Conservation (phyloP, 441 rosid species). For the Gossypium lobatum region DNA sequence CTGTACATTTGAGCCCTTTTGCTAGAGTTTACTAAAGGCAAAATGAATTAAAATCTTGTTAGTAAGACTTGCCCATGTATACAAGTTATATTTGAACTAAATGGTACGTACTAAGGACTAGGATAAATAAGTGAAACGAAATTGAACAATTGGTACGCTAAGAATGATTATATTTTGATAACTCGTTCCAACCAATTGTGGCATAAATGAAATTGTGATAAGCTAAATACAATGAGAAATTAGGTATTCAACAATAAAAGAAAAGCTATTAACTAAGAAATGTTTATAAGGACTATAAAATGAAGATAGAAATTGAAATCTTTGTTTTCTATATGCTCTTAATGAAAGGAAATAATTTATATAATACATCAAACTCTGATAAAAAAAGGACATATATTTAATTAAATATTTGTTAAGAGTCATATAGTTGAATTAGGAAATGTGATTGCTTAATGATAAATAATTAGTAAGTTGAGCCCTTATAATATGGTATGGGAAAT, state of each 20-base stretch:
- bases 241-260: not conserved
- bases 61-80: not conserved
- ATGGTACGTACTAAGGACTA: not conserved
- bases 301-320: not conserved
- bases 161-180: not conserved
- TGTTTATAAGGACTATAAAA: not conserved
- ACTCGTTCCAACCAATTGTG: not conserved
- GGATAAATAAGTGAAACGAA: not conserved
- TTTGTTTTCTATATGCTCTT: not conserved
- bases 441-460: not conserved
- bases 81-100: not conserved
- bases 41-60: not conserved
- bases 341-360: not conserved
- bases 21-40: not conserved
- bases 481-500: not conserved
- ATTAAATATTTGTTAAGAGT: not conserved
- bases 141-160: not conserved
- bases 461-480: not conserved
- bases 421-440: not conserved
- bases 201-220: not conserved
- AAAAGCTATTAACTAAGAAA: not conserved
- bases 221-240: not conserved
- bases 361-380: not conserved
- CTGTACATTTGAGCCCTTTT: not conserved
- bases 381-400: not conserved